These are phyloP conservation scores for Saccharomyces hybrid DNA, from an alignment of 1,139 yeast genomes.

Conservation along the genomic window DNA sequence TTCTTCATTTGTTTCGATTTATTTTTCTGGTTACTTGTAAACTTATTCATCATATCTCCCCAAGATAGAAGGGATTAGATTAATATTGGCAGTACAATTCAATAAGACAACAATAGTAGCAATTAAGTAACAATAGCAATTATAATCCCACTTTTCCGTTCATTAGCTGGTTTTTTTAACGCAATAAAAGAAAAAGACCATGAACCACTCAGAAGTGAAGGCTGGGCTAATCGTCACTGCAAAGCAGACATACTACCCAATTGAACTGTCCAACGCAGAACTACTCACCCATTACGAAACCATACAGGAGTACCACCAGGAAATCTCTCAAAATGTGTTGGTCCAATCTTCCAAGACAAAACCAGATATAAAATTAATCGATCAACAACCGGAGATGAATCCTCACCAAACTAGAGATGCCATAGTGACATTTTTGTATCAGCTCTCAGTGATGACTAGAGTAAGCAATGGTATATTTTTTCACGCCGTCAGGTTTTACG, in stretches of 20 bases:
- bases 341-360: conserved; percentile 34
- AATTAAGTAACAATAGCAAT: background rate
- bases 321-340: conserved; percentile 40
- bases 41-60: background rate
- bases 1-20: background rate
- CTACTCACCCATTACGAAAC: conserved; percentile 40
- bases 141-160: background rate
- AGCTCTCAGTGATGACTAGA: conserved; percentile 59
- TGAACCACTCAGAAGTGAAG: background rate
- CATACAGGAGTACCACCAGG: conserved; percentile 47
- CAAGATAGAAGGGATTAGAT: background rate
- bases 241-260: conserved; percentile 41
- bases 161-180: background rate
- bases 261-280: conserved; percentile 44
- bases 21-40: background rate
- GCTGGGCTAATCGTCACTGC: conserved; percentile 35
- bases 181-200: background rate
- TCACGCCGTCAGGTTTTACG: conserved; percentile 61
- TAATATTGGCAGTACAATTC: background rate
- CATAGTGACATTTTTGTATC: conserved; percentile 50
- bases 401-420: conserved; percentile 63
- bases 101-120: background rate
- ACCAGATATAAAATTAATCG: conserved; percentile 63
- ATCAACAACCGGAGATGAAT: conserved; percentile 91
- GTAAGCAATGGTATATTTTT: conserved; percentile 73